Conservation (phyloP, 2,329 filamentous ascomycete genomes). For the Thielaviopsis cerberus region DNA sequence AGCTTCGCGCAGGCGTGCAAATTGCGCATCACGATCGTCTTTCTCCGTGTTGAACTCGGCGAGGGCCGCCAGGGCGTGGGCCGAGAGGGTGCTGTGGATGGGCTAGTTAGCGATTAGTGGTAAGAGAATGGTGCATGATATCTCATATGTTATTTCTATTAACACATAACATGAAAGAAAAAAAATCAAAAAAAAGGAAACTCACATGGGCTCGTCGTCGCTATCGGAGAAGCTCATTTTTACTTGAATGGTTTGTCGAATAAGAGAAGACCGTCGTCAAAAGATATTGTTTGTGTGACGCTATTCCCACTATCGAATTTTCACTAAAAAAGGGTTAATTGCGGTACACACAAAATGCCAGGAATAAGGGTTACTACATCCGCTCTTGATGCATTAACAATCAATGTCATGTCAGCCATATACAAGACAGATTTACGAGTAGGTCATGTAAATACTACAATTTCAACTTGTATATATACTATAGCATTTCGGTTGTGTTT, state of each 20-base stretch:
- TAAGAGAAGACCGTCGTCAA: not conserved
- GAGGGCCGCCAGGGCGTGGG: slow-evolving; percentile 47
- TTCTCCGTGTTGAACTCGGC: slow-evolving; percentile 57
- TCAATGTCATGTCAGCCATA: too few species aligned
- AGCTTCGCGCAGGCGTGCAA: slow-evolving; percentile 45
- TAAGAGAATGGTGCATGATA: too few species aligned
- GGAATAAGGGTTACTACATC: not conserved
- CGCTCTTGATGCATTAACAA: too few species aligned
- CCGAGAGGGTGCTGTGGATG: slow-evolving; percentile 38
- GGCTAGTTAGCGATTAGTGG: not conserved
- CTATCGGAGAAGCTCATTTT: slow-evolving; percentile 6
- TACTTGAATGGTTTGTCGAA: not conserved
- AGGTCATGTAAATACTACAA: not conserved
- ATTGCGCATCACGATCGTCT: slow-evolving; percentile 45
- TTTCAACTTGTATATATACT: not conserved
- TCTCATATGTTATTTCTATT: not conserved
- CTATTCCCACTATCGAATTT: not conserved
- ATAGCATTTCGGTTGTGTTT: slow-evolving; percentile 1
- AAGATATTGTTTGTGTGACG: not conserved
- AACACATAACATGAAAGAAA: not conserved
- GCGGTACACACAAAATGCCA: not conserved
- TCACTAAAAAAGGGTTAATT: not conserved
- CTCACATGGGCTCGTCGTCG: slow-evolving; percentile 33
- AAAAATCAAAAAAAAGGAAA: too few species aligned
- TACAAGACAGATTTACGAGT: too few species aligned